Evolutionary conservation across 805 yeast species (phyloP).

Genomic region (Kluyveromyces lactis): DNA sequence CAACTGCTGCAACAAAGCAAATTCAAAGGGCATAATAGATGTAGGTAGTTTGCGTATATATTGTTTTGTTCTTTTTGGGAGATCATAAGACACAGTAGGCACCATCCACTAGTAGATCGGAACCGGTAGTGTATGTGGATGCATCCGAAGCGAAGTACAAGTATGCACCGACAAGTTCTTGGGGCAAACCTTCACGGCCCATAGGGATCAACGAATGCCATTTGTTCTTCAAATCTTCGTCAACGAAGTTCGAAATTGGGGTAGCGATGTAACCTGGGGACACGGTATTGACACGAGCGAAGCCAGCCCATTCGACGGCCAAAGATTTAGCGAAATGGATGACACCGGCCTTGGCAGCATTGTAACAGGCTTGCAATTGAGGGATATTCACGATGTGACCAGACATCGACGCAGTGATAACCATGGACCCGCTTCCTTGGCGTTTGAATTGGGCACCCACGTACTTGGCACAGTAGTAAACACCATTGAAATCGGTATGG

Average conservation of each 20-base stretch:
- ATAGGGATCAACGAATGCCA: slow-evolving; percentile 52
- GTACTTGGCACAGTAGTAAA: slow-evolving; percentile 68
- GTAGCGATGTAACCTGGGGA: slow-evolving; percentile 85
- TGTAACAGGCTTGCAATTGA: slow-evolving; percentile 78
- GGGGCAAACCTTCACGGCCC: slow-evolving; percentile 69
- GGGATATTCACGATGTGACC: slow-evolving; percentile 84
- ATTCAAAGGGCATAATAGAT: too few relatives aligned
- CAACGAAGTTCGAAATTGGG: slow-evolving; percentile 46
- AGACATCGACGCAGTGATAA: slow-evolving; percentile 84
- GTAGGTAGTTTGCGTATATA: too few relatives aligned
- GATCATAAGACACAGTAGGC: slow-evolving; percentile 32
- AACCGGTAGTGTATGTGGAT: slow-evolving; percentile 69
- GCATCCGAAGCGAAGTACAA: slow-evolving; percentile 76
- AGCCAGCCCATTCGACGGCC: slow-evolving; percentile 84
- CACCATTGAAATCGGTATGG: slow-evolving; percentile 70
- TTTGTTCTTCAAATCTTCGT: slow-evolving; percentile 34
- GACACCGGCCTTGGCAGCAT: slow-evolving; percentile 81
- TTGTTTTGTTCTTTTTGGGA: too few relatives aligned
- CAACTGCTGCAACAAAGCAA: too few relatives aligned
- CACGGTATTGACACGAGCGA: slow-evolving; percentile 75
- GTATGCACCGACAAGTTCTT: slow-evolving; percentile 74
- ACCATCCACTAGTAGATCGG: slow-evolving; percentile 73
- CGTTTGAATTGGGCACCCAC: slow-evolving; percentile 65
- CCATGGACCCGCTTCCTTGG: slow-evolving; percentile 70
- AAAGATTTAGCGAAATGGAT: slow-evolving; percentile 67